Percentiles rank a stretch among this genome's conserved stretches.
Evolutionary conservation across 495 filamentous ascomycete genomes (phyloP).

Genomic region (Penicillium goetzii): DNA sequence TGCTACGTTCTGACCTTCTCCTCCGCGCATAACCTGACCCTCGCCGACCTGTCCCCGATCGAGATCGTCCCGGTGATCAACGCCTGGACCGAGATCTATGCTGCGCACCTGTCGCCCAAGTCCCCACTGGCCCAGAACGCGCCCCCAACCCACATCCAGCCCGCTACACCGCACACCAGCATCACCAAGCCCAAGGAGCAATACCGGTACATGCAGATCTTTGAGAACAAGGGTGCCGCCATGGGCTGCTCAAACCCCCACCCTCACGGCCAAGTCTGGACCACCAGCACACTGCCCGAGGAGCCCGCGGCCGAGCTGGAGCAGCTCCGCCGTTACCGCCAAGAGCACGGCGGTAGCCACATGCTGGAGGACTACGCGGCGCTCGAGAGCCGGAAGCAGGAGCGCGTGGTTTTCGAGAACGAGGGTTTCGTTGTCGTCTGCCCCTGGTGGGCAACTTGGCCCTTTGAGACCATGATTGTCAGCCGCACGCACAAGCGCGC

Average conservation of each 20-base stretch:
- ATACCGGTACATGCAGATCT: constrained; percentile 98
- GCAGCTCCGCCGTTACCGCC: constrained; percentile 75
- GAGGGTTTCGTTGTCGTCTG: constrained; percentile 79
- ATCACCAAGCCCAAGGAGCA: constrained; percentile 67
- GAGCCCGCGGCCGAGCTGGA: constrained; percentile 79
- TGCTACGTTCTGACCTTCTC: constrained; percentile 98
- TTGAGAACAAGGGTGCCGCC: constrained; percentile 96
- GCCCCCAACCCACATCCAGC: constrained; percentile 50
- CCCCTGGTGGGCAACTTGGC: constrained; percentile 98
- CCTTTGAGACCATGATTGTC: constrained; percentile 93
- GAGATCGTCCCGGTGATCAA: constrained; percentile 78
- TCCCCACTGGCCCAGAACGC: constrained; percentile 64
- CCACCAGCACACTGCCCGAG: constrained; percentile 84
- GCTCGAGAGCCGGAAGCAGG: constrained; percentile 77
- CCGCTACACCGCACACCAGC: constrained; percentile 49
- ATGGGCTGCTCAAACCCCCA: constrained; percentile 99
- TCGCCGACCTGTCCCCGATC: constrained; percentile 75
- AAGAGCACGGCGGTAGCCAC: constrained; percentile 69
- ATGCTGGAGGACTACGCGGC: constrained; percentile 85
- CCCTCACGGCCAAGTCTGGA: constrained; percentile 97
- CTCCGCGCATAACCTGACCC: constrained; percentile 84
- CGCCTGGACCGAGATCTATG: constrained; percentile 89
- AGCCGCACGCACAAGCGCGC: constrained; percentile 77
- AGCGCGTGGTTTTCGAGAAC: constrained; percentile 88
- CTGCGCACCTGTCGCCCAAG: constrained; percentile 71